These are phyloP conservation scores for Candida piceae DNA, from an alignment of 805 yeast genomes.

Conservation along the genomic window DNA sequence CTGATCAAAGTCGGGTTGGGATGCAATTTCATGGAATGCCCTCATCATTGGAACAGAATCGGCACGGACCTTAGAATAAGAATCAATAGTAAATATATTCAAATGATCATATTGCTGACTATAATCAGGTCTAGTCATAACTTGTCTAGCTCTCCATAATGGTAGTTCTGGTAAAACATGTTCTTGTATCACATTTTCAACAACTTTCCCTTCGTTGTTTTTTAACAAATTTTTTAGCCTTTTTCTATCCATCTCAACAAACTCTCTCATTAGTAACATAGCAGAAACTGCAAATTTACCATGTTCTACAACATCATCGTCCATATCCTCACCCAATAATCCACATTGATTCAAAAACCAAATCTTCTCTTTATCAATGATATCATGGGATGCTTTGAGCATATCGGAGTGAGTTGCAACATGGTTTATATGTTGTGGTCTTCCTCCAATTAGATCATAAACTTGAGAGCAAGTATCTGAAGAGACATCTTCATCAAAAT, in stretches of 20 bases:
- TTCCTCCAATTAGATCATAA: slow-evolving; percentile 72
- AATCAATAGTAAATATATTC: slow-evolving; percentile 75
- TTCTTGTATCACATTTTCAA: slow-evolving; percentile 21
- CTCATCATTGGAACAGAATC: slow-evolving; percentile 89
- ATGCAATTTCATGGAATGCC: slow-evolving; percentile 74
- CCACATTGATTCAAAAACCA: slow-evolving; percentile 87
- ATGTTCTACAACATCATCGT: slow-evolving; percentile 81
- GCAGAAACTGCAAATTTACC: slow-evolving; percentile 75
- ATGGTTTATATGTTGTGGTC: slow-evolving; percentile 76
- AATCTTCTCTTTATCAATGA: slow-evolving; percentile 75
- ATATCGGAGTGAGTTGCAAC: slow-evolving; percentile 58
- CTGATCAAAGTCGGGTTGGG: slow-evolving; percentile 66
- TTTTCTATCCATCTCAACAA: slow-evolving; percentile 59
- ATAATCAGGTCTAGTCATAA: slow-evolving; percentile 81
- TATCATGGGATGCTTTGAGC: slow-evolving; percentile 56
- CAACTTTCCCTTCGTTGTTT: slow-evolving; percentile 15
- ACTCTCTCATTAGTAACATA: slow-evolving; percentile 63
- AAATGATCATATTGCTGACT: slow-evolving; percentile 70
- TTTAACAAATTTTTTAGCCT: slow-evolving; percentile 23
- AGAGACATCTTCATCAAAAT: slow-evolving; percentile 36
- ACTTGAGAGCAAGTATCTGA: slow-evolving; percentile 35
- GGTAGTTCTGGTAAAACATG: slow-evolving; percentile 71
- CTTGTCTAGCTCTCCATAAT: slow-evolving; percentile 76
- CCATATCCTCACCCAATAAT: slow-evolving; percentile 70
- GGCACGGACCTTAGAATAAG: slow-evolving; percentile 66